Conservation (phyloP, 805 yeast genomes). For the Kregervanrija delftensis region DNA sequence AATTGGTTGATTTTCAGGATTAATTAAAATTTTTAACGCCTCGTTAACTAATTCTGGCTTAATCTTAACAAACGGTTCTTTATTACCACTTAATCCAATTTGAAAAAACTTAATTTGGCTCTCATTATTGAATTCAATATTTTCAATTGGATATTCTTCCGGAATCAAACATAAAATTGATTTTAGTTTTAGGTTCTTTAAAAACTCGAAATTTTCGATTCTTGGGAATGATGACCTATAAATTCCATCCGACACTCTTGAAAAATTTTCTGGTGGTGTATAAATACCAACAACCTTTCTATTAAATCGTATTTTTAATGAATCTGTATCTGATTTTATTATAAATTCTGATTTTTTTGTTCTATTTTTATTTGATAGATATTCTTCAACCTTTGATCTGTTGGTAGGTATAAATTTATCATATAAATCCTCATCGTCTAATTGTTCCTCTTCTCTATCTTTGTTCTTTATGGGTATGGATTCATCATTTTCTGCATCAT, state of each 20-base stretch:
- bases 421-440: slow-evolving; percentile 24
- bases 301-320: slow-evolving; percentile 6
- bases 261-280: slow-evolving; percentile 86
- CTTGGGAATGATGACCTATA: slow-evolving; percentile 90
- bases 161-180: slow-evolving; percentile 81
- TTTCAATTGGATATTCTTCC: slow-evolving; percentile 83
- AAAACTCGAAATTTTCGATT: slow-evolving; percentile 68
- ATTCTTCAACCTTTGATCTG: slow-evolving; percentile 14
- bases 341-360: slow-evolving; percentile 1
- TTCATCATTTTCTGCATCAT: neutral
- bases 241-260: slow-evolving; percentile 70
- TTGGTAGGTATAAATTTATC: slow-evolving; percentile 27
- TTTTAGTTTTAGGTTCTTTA: slow-evolving; percentile 55
- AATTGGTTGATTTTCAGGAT: slow-evolving; percentile 87
- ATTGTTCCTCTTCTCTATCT: slow-evolving; percentile 4
- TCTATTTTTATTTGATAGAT: slow-evolving; percentile 5
- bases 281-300: slow-evolving; percentile 13
- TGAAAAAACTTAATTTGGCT: slow-evolving; percentile 70
- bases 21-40: slow-evolving; percentile 72
- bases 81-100: slow-evolving; percentile 91
- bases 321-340: slow-evolving; percentile 1
- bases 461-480: neutral
- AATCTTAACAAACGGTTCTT: slow-evolving; percentile 85
- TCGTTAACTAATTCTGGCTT: slow-evolving; percentile 60
- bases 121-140: slow-evolving; percentile 51